phyloP scores from a whole-genome alignment of 2,329 filamentous ascomycete genomes.

The Neonectria sp. region DNA sequence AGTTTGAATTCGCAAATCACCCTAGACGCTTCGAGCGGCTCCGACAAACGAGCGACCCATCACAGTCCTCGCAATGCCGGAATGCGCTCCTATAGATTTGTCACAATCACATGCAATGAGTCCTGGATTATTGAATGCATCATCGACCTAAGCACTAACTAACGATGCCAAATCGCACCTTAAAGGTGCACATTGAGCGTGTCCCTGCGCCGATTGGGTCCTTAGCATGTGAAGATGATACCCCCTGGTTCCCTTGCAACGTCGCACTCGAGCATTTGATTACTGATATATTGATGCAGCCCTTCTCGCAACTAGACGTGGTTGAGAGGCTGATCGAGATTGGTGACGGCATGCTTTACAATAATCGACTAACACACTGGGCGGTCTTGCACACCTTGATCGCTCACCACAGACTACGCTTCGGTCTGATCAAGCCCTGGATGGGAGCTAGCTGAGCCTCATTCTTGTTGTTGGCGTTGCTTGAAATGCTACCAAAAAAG shows the following conservation, averaged over 20 bases:
- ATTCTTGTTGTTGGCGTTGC: constrained; percentile 2
- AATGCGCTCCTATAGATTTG: background rate
- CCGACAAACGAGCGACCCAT: constrained; percentile 1
- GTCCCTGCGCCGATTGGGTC: constrained; percentile 8
- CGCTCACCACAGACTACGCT: constrained; percentile 23
- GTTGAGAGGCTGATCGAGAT: background rate
- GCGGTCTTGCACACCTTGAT: constrained; percentile 10
- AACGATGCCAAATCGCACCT: constrained; percentile 16
- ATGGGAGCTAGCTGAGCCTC: constrained; percentile 30
- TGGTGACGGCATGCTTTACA: background rate
- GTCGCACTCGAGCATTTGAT: background rate
- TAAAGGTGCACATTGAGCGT: constrained; percentile 22
- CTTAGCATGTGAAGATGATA: constrained; percentile 36
- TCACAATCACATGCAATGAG: constrained; percentile 16
- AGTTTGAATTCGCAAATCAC: background rate
- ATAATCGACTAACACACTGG: background rate
- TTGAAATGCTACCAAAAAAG: background rate
- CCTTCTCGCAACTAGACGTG: background rate
- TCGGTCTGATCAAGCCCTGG: constrained; percentile 25
- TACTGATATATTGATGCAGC: background rate
- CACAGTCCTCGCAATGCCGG: background rate
- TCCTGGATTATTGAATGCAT: background rate
- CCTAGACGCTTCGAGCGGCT: background rate
- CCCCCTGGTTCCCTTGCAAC: background rate
- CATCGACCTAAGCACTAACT: constrained; percentile 19